Evolutionary conservation across 208 protist genomes (phyloP), one percentile per base, ranked within the genome.

Genomic region (Polymyxa betae): DNA sequence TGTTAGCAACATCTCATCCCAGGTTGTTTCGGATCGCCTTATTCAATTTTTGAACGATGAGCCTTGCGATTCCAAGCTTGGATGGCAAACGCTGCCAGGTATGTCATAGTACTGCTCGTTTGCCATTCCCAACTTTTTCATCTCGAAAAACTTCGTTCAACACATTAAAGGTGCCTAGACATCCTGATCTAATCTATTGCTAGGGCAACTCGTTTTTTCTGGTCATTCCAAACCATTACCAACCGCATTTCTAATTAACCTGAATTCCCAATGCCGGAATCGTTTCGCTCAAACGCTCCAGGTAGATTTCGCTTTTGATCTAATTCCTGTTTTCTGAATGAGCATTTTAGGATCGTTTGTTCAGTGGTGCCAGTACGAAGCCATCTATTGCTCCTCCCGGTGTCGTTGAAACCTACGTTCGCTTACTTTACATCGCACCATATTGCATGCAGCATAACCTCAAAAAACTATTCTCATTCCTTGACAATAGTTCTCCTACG

Each of bases 231-330:
- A 82, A n/a, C 72, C 72, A 40, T n/a, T 82, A 16, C 72, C 5
- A 40, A 82, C n/a, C 16, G 72, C 72, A n/a, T n/a, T 82, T 35
- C n/a, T 82, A 45, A 16, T 16, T 35, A 82, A 82, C n/a, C 72
- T 82, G 5, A 82, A n/a, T n/a, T 38, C 10, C 72, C 72, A 82
- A 43, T 82, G 72, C 35, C 72, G 72, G 10, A 82, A 82, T 82
- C 72, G 72, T 12, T 38, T 82, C 35, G 72, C 72, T 12, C 40
- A 35, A 40, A n/a, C 49, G 5, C 49, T 60, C 24, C 49, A 60
- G 24, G 49, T 60, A 60, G 12, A 60, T 5, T 24, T 24, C 5
- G 24, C 24, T 24, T 24, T 60, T 60, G 49, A 5, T 24, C 49
- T 60, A 24, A 60, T 60, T 60, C 49, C 24, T 60, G 12, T 24